A percentile compares a stretch with the other conserved stretches of the same genome.
These are phyloP conservation scores for Simmondsia chinensis DNA, from an alignment of 148 eudicot genomes.

Conservation along the genomic window DNA sequence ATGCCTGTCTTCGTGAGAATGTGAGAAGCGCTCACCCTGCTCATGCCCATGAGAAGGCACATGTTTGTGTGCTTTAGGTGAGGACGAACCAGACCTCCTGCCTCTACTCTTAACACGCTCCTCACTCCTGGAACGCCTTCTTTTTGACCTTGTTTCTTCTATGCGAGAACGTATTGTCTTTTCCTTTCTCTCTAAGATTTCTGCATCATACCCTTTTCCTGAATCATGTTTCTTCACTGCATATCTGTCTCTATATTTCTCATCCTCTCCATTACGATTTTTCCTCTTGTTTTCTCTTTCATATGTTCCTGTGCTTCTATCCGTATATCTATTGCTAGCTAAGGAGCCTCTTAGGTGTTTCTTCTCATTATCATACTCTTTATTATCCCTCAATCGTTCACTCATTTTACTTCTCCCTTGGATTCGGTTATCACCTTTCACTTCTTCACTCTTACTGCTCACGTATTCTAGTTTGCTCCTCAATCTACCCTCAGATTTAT, in stretches of 20 bases:
- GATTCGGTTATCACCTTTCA: conserved; percentile 24
- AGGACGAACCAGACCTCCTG: conserved; percentile 50
- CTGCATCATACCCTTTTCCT: conserved; percentile 28
- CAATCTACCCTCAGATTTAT: conserved; percentile 24
- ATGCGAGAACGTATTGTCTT: conserved; percentile 22
- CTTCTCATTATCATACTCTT: conserved; percentile 29
- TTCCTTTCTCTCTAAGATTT: conserved; percentile 33
- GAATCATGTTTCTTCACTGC: conserved; percentile 42
- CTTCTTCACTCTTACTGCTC: conserved; percentile 7
- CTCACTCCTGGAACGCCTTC: conserved; percentile 70
- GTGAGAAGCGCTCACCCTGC: conserved; percentile 29
- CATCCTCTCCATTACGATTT: conserved; percentile 41
- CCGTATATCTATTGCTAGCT: conserved; percentile 17
- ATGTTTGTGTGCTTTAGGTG: conserved; percentile 53
- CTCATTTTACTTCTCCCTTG: conserved; percentile 29
- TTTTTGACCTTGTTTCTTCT: conserved; percentile 49
- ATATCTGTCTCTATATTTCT: conserved; percentile 29
- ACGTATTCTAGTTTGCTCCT: conserved; percentile 15
- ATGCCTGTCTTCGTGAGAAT: conserved; percentile 45
- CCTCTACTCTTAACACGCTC: conserved; percentile 50
- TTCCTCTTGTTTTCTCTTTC: conserved; percentile 49
- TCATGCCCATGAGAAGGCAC: conserved; percentile 33
- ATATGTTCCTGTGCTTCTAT: conserved; percentile 24
- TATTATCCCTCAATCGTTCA: conserved; percentile 25
- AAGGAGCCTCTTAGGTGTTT: conserved; percentile 25